Conservation (phyloP, 139 green algal species). For the Marvania coccoides region DNA sequence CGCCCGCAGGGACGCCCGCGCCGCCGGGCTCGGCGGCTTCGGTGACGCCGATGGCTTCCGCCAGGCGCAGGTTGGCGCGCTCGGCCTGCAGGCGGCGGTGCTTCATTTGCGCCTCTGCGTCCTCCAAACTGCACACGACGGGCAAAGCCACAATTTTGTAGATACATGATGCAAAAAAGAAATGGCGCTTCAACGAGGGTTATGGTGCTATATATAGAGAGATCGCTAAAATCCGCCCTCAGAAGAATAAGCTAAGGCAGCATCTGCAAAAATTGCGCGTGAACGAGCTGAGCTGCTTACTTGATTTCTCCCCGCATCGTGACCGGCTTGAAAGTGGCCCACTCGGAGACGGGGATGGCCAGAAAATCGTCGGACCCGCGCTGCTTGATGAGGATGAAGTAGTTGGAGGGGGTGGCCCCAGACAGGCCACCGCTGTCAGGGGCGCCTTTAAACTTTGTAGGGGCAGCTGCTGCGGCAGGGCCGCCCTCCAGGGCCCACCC, state of each 20-base stretch:
- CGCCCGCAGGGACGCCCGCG: not conserved
- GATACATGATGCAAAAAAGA: not conserved
- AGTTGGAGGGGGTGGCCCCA: constrained; percentile 6
- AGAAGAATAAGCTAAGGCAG: no score
- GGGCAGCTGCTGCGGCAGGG: not conserved
- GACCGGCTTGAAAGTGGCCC: constrained; percentile 7
- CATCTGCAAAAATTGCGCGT: no score
- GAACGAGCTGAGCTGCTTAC: no score
- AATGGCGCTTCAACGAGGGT: not conserved
- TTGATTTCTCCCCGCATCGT: no score
- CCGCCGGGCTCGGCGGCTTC: not conserved
- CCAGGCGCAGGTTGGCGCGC: constrained; percentile 9
- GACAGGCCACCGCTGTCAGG: not conserved
- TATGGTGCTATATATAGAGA: not conserved
- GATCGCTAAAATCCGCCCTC: not conserved
- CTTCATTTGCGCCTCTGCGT: constrained; percentile 30
- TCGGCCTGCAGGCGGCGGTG: constrained; percentile 8
- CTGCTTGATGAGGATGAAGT: constrained; percentile 23
- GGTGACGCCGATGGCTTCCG: not conserved
- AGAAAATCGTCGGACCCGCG: constrained; percentile 8
- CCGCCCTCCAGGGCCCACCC: not conserved
- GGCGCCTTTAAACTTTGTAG: not conserved
- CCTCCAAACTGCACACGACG: constrained; percentile 22
- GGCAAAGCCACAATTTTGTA: no score
- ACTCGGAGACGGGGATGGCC: constrained; percentile 14